Evolutionary conservation across 2,329 filamentous ascomycete genomes (phyloP).

Genomic region (Sclerotinia borealis): DNA sequence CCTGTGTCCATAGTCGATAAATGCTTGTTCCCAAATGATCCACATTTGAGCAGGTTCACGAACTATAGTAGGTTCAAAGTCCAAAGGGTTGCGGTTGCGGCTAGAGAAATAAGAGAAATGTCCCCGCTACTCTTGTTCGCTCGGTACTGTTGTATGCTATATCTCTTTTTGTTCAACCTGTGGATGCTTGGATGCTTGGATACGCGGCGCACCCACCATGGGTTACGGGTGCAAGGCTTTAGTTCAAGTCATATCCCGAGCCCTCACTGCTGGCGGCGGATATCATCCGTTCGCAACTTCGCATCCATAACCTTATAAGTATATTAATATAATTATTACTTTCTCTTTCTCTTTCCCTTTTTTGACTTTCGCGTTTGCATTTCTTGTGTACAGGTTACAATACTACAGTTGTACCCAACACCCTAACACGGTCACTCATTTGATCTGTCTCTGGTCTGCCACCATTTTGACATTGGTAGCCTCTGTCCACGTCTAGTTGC

Average conservation of each 20-base stretch:
- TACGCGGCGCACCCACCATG: neutral
- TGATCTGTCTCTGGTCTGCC: conserved; percentile 8
- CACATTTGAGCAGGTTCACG: neutral
- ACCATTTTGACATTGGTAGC: conserved; percentile 17
- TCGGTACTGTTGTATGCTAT: neutral
- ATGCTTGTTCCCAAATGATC: neutral
- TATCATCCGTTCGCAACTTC: neutral
- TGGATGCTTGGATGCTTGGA: conserved; percentile 1
- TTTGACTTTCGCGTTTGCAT: neutral
- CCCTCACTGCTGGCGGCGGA: neutral
- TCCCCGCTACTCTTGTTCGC: neutral
- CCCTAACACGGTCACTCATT: neutral
- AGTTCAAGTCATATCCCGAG: neutral
- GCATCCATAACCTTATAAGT: neutral
- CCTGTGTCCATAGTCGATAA: conserved; percentile 7
- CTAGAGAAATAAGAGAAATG: neutral
- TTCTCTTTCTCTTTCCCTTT: neutral
- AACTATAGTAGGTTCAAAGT: neutral
- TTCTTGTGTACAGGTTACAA: neutral
- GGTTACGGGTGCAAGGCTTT: conserved; percentile 5
- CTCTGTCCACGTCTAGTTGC: conserved; percentile 15
- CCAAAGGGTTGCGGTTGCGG: neutral
- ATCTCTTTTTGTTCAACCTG: neutral
- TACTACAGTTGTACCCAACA: neutral
- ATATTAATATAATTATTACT: neutral